Percentiles rank a stretch among this genome's conserved stretches.
phyloP scores from a whole-genome alignment of 2,329 filamentous ascomycete species.

The Hysterium pulicare region DNA sequence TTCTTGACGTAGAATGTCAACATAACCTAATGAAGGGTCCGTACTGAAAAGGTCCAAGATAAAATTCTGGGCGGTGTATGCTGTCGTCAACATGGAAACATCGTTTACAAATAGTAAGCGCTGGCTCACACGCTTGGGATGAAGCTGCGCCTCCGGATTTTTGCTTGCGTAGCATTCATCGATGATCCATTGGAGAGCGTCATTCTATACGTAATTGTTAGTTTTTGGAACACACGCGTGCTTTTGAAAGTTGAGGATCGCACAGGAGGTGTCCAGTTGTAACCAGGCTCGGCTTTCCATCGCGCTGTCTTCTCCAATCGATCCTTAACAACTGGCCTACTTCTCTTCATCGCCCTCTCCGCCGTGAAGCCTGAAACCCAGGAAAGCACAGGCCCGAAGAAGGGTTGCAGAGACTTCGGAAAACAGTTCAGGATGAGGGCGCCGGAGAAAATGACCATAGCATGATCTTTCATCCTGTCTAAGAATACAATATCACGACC shows the following conservation, averaged over 20 bases:
- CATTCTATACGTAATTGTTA: slow-evolving; percentile 7
- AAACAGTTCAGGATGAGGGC: slow-evolving; percentile 15
- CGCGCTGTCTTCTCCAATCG: slow-evolving; percentile 12
- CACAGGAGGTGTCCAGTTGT: slow-evolving; percentile 1
- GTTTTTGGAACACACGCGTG: background rate
- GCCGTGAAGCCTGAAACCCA: slow-evolving; percentile 11
- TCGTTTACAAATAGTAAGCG: slow-evolving; percentile 15
- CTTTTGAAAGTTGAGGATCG: background rate
- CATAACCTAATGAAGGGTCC: slow-evolving; percentile 10
- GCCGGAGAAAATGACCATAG: slow-evolving; percentile 13
- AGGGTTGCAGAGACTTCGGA: slow-evolving; percentile 11
- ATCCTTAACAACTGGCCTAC: slow-evolving; percentile 14
- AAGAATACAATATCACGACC: slow-evolving; percentile 13
- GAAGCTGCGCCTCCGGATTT: slow-evolving; percentile 9
- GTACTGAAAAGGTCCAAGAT: slow-evolving; percentile 15
- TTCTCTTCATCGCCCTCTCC: slow-evolving; percentile 10
- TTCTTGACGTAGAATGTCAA: slow-evolving; percentile 13
- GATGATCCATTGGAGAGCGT: slow-evolving; percentile 17
- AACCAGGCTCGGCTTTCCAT: slow-evolving; percentile 5
- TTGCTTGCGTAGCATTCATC: slow-evolving; percentile 12
- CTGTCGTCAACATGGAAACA: slow-evolving; percentile 14
- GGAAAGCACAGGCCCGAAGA: slow-evolving; percentile 11
- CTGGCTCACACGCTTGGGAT: slow-evolving; percentile 12
- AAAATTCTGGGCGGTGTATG: slow-evolving; percentile 14
- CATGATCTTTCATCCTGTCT: slow-evolving; percentile 12